Percentiles rank a stretch among this genome's conserved stretches.
phyloP scores from a whole-genome alignment of 1,284 basidiomycete species.

The Schizophyllum commune region DNA sequence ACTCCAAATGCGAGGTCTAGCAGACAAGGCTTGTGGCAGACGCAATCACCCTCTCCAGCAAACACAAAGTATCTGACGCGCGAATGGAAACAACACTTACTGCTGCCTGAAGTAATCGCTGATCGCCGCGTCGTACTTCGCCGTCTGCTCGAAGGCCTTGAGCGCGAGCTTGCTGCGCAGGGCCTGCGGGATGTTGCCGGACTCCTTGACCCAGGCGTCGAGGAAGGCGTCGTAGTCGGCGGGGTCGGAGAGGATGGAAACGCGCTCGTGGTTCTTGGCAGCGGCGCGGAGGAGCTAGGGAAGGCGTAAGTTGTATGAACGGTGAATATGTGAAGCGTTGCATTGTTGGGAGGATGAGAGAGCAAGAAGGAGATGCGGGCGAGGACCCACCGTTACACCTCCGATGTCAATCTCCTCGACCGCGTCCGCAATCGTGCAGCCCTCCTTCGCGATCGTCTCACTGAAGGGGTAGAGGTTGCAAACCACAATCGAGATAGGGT shows the following conservation, averaged over 20 bases:
- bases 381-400: slow-evolving; percentile 64
- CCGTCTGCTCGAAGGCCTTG: slow-evolving; percentile 97
- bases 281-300: slow-evolving; percentile 80
- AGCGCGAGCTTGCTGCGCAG: slow-evolving; percentile 81
- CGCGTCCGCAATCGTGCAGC: slow-evolving; percentile 86
- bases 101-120: slow-evolving; percentile 95
- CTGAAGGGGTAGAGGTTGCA: slow-evolving; percentile 99
- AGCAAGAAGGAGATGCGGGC: too few relatives aligned
- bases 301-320: not conserved
- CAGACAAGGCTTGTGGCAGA: too few relatives aligned
- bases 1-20: too few relatives aligned
- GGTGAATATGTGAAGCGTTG: too few relatives aligned
- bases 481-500: slow-evolving; percentile 90
- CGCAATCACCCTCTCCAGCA: too few relatives aligned
- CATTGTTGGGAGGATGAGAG: too few relatives aligned
- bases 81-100: too few relatives aligned
- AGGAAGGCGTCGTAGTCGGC: slow-evolving; percentile 88
- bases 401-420: slow-evolving; percentile 99
- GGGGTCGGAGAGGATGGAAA: slow-evolving; percentile 90
- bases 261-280: slow-evolving; percentile 96
- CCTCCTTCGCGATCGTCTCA: slow-evolving; percentile 82
- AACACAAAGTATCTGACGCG: too few relatives aligned
- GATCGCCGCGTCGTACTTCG: slow-evolving; percentile 93
- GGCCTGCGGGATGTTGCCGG: slow-evolving; percentile 47
- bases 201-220: slow-evolving; percentile 60